phyloP scores from a whole-genome alignment of 495 filamentous ascomycete genomes.

The Oleoguttula mirabilis region DNA sequence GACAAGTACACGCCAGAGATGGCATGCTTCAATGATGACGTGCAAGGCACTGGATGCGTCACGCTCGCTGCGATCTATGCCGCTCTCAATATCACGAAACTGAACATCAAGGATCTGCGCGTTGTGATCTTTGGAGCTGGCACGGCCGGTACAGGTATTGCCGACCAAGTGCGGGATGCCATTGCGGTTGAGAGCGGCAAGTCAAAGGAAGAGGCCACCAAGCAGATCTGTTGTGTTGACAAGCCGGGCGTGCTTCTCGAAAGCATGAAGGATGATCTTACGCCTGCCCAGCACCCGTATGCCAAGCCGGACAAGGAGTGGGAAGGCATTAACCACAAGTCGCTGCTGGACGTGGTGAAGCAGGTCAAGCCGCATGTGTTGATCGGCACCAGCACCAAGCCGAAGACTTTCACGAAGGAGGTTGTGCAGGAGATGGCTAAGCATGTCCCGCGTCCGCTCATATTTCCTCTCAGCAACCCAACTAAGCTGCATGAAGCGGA shows the following conservation, averaged over 20 bases:
- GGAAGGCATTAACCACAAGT: constrained; percentile 39
- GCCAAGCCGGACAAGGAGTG: constrained; percentile 56
- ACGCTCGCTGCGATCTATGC: constrained; percentile 72
- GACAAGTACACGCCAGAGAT: constrained; percentile 60
- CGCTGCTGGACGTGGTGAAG: constrained; percentile 55
- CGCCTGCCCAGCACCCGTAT: constrained; percentile 52
- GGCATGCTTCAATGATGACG: constrained; percentile 84
- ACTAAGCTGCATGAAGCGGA: constrained; percentile 74
- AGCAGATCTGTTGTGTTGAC: constrained; percentile 82
- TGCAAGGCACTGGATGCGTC: constrained; percentile 82
- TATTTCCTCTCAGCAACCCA: constrained; percentile 79
- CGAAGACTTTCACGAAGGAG: constrained; percentile 65
- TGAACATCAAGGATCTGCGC: constrained; percentile 53
- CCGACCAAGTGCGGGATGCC: constrained; percentile 70
- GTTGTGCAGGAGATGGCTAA: constrained; percentile 68
- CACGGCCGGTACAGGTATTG: constrained; percentile 76
- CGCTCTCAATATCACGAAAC: constrained; percentile 53
- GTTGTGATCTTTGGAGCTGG: constrained; percentile 71
- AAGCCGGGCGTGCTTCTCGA: constrained; percentile 66
- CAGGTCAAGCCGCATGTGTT: constrained; percentile 69
- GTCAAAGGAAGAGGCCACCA: constrained; percentile 58
- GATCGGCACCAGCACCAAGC: constrained; percentile 73
- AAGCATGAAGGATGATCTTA: constrained; percentile 47
- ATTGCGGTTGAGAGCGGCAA: constrained; percentile 57
- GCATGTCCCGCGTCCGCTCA: constrained; percentile 62